Conservation (phyloP, 352 stramenopile species). For the Phytophthora sojae region DNA sequence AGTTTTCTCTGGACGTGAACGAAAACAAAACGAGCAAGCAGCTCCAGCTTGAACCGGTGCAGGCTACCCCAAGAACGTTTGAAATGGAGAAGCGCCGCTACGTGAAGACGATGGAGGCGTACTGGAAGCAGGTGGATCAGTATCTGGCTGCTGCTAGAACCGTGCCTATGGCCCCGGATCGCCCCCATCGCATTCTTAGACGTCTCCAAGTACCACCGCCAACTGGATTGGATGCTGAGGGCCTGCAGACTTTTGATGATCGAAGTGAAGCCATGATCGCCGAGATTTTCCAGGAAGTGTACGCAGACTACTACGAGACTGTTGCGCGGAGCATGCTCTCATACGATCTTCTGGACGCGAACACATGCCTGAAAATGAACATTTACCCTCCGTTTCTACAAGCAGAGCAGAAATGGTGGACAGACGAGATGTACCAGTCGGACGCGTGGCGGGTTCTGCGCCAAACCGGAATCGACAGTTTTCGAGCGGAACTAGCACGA, state of each 20-base stretch:
- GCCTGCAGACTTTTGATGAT: slow-evolving; percentile 64
- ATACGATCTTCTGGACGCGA: slow-evolving; percentile 89
- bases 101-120: slow-evolving; percentile 83
- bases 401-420: slow-evolving; percentile 89
- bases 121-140: slow-evolving; percentile 82
- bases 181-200: slow-evolving; percentile 67
- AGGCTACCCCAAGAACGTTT: slow-evolving; percentile 73
- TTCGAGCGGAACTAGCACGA: slow-evolving; percentile 50
- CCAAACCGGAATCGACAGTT: slow-evolving; percentile 72
- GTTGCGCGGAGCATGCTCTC: slow-evolving; percentile 85
- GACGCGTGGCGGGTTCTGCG: slow-evolving; percentile 85
- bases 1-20: slow-evolving; percentile 57
- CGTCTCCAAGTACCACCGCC: slow-evolving; percentile 77
- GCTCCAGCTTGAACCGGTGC: slow-evolving; percentile 55
- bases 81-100: slow-evolving; percentile 82
- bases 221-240: slow-evolving; percentile 46
- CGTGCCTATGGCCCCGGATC: slow-evolving; percentile 70
- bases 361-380: slow-evolving; percentile 69
- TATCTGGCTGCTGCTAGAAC: slow-evolving; percentile 59
- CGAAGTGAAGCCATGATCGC: slow-evolving; percentile 75
- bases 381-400: slow-evolving; percentile 87
- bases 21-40: slow-evolving; percentile 30
- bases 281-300: slow-evolving; percentile 80
- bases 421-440: slow-evolving; percentile 75
- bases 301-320: slow-evolving; percentile 80